These are phyloP conservation scores for Paracorniculantispora psalliotae DNA, from an alignment of 2,329 filamentous ascomycete genomes.

Conservation along the genomic window DNA sequence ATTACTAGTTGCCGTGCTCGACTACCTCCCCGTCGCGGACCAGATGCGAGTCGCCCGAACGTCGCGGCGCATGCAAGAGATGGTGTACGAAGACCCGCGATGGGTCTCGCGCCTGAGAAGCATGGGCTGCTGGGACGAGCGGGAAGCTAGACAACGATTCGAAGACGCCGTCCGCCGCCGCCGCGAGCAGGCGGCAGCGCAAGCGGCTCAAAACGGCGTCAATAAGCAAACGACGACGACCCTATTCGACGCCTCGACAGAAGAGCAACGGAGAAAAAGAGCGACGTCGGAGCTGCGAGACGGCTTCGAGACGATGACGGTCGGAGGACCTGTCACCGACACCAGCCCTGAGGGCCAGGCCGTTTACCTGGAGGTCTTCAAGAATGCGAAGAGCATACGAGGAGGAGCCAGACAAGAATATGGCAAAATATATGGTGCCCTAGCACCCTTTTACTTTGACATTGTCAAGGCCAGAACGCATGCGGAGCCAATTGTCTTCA, in stretches of 20 bases:
- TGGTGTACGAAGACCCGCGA: slow-evolving; percentile 96
- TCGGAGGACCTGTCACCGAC: slow-evolving; percentile 38
- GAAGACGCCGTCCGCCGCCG: slow-evolving; percentile 64
- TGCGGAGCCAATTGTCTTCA: slow-evolving; percentile 78
- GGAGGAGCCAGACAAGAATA: slow-evolving; percentile 86
- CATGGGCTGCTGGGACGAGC: slow-evolving; percentile 91
- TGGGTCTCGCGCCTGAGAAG: slow-evolving; percentile 83
- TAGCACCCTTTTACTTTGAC: slow-evolving; percentile 86
- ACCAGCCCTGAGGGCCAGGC: slow-evolving; percentile 54
- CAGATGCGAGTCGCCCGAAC: slow-evolving; percentile 80
- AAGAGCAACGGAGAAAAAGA: slow-evolving; percentile 54
- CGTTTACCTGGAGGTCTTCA: slow-evolving; percentile 63
- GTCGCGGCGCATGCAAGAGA: slow-evolving; percentile 85
- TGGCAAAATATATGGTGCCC: slow-evolving; percentile 79
- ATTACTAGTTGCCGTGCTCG: slow-evolving; percentile 80
- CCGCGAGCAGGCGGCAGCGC: slow-evolving; percentile 45
- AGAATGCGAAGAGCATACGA: slow-evolving; percentile 68
- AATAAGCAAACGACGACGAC: slow-evolving; percentile 40
- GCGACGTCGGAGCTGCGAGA: slow-evolving; percentile 40
- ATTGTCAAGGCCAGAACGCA: slow-evolving; percentile 66
- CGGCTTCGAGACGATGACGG: slow-evolving; percentile 74
- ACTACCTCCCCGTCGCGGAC: slow-evolving; percentile 81
- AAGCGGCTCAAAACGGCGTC: slow-evolving; percentile 17
- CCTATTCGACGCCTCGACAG: slow-evolving; percentile 67
- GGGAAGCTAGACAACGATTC: slow-evolving; percentile 73